Base-by-base conservation (phyloP, 1,284 basidiomycete species). In the Trametes sp. region DNA sequence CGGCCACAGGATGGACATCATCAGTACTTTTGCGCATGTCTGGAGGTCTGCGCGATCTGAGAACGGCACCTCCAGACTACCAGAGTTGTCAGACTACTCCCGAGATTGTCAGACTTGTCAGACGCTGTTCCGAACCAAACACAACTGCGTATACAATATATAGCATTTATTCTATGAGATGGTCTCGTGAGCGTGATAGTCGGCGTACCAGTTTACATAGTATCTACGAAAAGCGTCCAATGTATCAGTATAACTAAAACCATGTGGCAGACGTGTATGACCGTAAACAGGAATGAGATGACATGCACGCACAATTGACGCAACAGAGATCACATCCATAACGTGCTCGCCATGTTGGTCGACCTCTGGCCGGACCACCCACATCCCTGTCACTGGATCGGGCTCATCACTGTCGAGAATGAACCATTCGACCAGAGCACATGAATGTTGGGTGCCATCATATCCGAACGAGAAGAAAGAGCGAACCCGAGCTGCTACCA, bases 241-340 rank as follows among this genome's bases (percentile, higher is more conserved):
- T 8, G 54, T 21, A 26, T 66, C 42, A 4, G 31, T 49, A 26
- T 21, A 48, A 19, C 41, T 3, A 8, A 69, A 62, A 11, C 21
- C 38, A 10, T 0, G 2, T 23, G 67, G 67, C 5, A 70, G 13
- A 2, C 10, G 23, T 1, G 48, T 44, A 1, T 24, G 35, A 7
- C 61, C 58, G 29, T 54, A 67, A 0, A 70, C 54, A 3, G 31
- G 31, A 13, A 72, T 62, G 0, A 72, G 45, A 49, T 72, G 69
- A 23, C 61, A 64, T 7, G 41, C 57, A 4, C 61, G 51, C 0
- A 70, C 16, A 16, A 72, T 60, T 4, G 42, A 59, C 10, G 61
- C 49, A 1, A 69, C 8, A 14, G 59, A 55, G 9, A 69, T 44
- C 1, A 45, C 21, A 14, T 24, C 9, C 5, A 11, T 24, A 6